Conservation (phyloP, 345 rosid species). For the Xanthoceras sorbifolium region DNA sequence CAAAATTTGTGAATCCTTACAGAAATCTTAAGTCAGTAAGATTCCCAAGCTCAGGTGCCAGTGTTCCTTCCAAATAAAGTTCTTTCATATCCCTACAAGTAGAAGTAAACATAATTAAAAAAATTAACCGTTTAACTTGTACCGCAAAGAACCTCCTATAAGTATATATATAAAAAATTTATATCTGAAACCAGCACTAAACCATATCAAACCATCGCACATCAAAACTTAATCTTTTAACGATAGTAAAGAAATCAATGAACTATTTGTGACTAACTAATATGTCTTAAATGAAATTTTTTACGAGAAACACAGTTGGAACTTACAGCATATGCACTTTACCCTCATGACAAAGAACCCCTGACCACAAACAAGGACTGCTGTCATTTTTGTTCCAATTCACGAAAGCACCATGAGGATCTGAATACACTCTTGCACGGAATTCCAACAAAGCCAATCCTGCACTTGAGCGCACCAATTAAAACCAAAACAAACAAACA, state of each 20-base stretch:
- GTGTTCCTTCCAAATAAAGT: constrained; percentile 65
- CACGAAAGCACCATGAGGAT: constrained; percentile 66
- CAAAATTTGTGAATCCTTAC: constrained; percentile 44
- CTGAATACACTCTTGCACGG: constrained; percentile 55
- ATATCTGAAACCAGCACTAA: constrained; percentile 1
- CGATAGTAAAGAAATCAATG: neutral
- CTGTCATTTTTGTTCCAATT: constrained; percentile 61
- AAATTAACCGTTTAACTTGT: neutral
- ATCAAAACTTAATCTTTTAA: neutral
- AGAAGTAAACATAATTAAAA: constrained; percentile 14
- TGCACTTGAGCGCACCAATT: constrained; percentile 37
- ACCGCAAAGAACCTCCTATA: neutral
- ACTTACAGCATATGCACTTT: constrained; percentile 87
- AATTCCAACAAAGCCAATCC: constrained; percentile 71
- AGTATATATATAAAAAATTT: too few relatives aligned
- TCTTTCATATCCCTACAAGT: constrained; percentile 63
- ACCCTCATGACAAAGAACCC: constrained; percentile 66
- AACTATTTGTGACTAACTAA: neutral
- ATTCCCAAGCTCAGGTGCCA: constrained; percentile 74
- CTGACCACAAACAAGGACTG: constrained; percentile 73
- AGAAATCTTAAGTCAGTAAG: constrained; percentile 62
- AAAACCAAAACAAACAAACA: constrained; percentile 12
- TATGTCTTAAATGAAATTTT: neutral
- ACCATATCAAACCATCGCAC: neutral
- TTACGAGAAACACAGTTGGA: neutral